Base-by-base conservation (phyloP, 495 filamentous ascomycete species). In the Xylaria sp. region DNA sequence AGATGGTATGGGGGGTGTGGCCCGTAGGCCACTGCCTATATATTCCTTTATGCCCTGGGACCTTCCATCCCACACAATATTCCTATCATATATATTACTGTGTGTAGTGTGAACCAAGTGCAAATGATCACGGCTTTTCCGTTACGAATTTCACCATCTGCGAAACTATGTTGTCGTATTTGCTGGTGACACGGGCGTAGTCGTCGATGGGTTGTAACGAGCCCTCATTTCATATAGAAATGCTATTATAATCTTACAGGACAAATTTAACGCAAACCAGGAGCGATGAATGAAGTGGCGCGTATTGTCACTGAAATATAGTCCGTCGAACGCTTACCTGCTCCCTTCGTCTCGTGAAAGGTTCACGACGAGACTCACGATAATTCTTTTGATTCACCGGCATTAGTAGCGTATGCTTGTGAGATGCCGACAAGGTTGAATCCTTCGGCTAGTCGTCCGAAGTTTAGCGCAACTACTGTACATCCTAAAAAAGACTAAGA, bases 311-410 rank as follows among this genome's bases (percentile, higher is more conserved):
- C 43, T 29, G 4, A 26, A 43, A 58, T 35, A 41, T 26, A 24
- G 37, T 26, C 21, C 4, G 12, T 26, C 37, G 8, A 61, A 61
- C 37, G 17, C n/a, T 6, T 11, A 26, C 37, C 58, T 40, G 5
- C n/a, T 26, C 58, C 33, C 35, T 14, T 61, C 33, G 33, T 41
- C 37, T 26, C 35, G n/a, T 37, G 19, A 24, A 14, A 14, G 4
- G 58, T 41, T 61, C 43, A 50, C 17, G n/a, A 65, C 15, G 15
- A 48, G 26, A 65, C 43, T 43, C 24, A 29, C 26, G 50, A 55
- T 29, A 17, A 7, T 1, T 55, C 11, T 55, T 17, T 1, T 3
- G 26, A 14, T 55, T 55, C 14, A 29, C 50, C 4, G 9, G 1
- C 15, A 29, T 29, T 31, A 29, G 26, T 29, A 55, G 4, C 26